Evolutionary conservation across 345 rosid species (phyloP).

Genomic region (Citrus cavaleriei): DNA sequence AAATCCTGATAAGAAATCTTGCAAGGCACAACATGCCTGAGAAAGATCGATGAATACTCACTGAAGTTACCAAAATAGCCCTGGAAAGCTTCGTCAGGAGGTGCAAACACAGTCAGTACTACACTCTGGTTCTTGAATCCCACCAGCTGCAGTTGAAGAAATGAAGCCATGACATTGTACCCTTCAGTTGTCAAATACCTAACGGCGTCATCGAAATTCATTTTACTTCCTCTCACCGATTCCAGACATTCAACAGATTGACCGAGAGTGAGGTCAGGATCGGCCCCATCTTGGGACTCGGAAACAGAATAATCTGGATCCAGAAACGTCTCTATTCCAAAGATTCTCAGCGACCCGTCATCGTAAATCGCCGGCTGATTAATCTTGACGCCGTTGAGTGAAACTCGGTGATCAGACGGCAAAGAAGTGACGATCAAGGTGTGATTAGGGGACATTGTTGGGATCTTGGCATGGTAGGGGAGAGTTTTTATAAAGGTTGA

Average conservation of each 20-base stretch:
- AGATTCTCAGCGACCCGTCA: conserved; percentile 28
- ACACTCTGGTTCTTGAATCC: neutral
- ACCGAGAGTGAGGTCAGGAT: neutral
- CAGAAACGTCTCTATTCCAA: conserved; percentile 25
- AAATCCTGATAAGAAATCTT: conserved; percentile 17
- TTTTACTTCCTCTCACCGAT: neutral
- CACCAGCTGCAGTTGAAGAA: conserved; percentile 31
- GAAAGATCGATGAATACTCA: conserved; percentile 10
- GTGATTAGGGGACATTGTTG: conserved; percentile 27
- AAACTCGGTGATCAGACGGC: neutral
- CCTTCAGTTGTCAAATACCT: conserved; percentile 16
- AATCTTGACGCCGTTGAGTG: conserved; percentile 25
- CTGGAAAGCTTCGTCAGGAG: conserved; percentile 10
- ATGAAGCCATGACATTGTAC: conserved; percentile 28
- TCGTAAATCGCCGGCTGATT: conserved; percentile 13
- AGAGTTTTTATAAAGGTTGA: conserved; percentile 19
- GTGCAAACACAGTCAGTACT: conserved; percentile 33
- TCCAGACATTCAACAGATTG: neutral
- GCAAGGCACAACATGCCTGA: conserved; percentile 27
- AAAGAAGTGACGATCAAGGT: conserved; percentile 27
- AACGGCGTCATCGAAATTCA: conserved; percentile 15
- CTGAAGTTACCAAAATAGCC: neutral
- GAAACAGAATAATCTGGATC: conserved; percentile 14
- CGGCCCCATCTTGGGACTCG: neutral
- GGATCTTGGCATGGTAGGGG: conserved; percentile 28